Conservation (phyloP, 441 rosid genomes). For the Populus hybrid region DNA sequence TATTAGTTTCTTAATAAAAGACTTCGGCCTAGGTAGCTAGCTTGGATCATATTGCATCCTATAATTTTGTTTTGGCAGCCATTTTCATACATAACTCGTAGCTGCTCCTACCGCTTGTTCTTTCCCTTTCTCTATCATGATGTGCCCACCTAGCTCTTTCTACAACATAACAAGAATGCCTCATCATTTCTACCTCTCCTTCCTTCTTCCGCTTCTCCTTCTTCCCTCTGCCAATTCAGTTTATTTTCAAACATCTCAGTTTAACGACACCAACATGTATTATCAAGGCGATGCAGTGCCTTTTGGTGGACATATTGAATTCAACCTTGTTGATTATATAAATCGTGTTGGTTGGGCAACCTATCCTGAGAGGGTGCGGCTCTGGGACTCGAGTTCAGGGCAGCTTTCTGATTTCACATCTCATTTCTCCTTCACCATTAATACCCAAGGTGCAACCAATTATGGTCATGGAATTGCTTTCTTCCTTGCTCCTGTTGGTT, state of each 20-base stretch:
- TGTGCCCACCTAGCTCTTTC: background rate
- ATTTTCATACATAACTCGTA: no score
- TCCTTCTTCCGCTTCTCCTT: conserved; percentile 2
- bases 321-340: conserved; percentile 13
- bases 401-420: conserved; percentile 36
- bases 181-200: background rate
- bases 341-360: conserved; percentile 56
- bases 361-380: conserved; percentile 33
- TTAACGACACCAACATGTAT: conserved; percentile 12
- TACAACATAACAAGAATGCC: background rate
- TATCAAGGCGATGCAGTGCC: conserved; percentile 42
- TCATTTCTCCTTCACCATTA: conserved; percentile 44
- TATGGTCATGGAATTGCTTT: conserved; percentile 46
- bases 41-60: no score
- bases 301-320: conserved; percentile 32
- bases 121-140: background rate
- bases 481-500: conserved; percentile 46
- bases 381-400: conserved; percentile 44
- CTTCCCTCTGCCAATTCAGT: conserved; percentile 16
- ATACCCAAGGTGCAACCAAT: background rate
- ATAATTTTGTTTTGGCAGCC: no score
- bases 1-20: no score
- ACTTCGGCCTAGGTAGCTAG: no score
- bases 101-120: no score
- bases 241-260: conserved; percentile 27